Evolutionary conservation across 495 filamentous ascomycete genomes (phyloP), one percentile per base, ranked within the genome.

Genomic region (Aspergillus cavernicola): DNA sequence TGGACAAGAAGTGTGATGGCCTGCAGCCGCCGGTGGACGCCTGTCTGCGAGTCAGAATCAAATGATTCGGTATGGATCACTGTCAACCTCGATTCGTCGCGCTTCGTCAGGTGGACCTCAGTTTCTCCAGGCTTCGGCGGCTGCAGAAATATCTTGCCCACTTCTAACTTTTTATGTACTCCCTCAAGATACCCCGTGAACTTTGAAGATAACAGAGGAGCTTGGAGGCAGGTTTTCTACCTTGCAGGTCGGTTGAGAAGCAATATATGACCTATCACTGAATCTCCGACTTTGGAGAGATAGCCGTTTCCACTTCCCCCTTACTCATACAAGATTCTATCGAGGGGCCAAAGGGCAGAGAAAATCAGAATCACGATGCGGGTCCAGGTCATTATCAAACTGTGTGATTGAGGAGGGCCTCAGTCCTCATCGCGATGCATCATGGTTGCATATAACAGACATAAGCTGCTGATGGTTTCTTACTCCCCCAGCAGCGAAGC

Each of bases 31-130:
- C 49, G 52, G 53, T 50, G 57, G 55, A 51, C 49, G n/a, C n/a
- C n/a, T 18, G 39, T 44, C 56, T 61, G 56, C 62, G 53, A 61
- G 58, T 61, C 61, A 64, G 49, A 54, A 49, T 36, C 32, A 38
- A 36, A 12, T 35, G 39, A 52, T 48, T 20, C 35, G 24, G 44
- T 48, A 44, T 26, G 47, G 50, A 18, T 28, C 18, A 20, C 6
- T 19, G 50, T 35, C 22, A 42, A 39, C 40, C 50, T 59, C 42
- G 38, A 59, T 52, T 55, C 40, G 56, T 50, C 50, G 36, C 37
- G 15, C 31, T 35, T 48, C 22, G 28, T 37, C 23, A 31, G 22
- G 56, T 59, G 60, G 60, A 40, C n/a, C n/a, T n/a, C n/a, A n/a
- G 54, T 22, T 36, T 19, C 53, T 47, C 50, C 53, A 54, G 50